phyloP scores from a whole-genome alignment of 108 stramenopile species.

The Pseudonitzschia pungens region DNA sequence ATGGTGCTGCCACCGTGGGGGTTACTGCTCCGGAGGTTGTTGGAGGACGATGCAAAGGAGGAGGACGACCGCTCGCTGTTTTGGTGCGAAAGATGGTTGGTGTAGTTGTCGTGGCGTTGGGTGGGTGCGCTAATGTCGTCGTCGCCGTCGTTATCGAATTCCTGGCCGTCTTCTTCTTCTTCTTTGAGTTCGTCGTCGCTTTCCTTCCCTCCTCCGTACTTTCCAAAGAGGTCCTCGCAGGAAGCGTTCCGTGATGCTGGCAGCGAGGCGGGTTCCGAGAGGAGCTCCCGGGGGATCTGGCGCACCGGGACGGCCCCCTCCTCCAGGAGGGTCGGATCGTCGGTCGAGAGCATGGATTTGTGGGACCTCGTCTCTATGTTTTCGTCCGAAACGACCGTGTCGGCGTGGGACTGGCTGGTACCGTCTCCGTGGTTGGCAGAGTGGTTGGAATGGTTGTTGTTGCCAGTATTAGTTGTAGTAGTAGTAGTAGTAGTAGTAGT shows the following conservation, averaged over 20 bases:
- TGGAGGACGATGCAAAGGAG: too few species aligned
- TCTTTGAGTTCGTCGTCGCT: neutral
- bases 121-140: neutral
- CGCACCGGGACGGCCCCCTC: slow-evolving; percentile 73
- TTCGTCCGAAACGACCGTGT: slow-evolving; percentile 3
- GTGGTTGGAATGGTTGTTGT: slow-evolving; percentile 7
- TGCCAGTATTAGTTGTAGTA: neutral
- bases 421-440: slow-evolving; percentile 9
- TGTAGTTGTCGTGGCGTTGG: neutral
- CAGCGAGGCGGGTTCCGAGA: slow-evolving; percentile 66
- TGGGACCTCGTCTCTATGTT: slow-evolving; percentile 23
- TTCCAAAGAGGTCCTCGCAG: slow-evolving; percentile 40
- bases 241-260: slow-evolving; percentile 42
- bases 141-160: too few species aligned
- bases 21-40: neutral
- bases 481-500: neutral
- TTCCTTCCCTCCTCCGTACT: neutral
- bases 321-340: slow-evolving; percentile 45
- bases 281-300: slow-evolving; percentile 61
- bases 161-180: too few species aligned
- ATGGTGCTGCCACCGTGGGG: slow-evolving; percentile 10
- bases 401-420: slow-evolving; percentile 2
- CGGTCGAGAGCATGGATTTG: slow-evolving; percentile 20
- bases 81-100: neutral
- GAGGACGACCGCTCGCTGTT: neutral